Evolutionary conservation across 495 filamentous ascomycete genomes (phyloP), one percentile per base, ranked within the genome.

Genomic region (Articulospora tetracladia): DNA sequence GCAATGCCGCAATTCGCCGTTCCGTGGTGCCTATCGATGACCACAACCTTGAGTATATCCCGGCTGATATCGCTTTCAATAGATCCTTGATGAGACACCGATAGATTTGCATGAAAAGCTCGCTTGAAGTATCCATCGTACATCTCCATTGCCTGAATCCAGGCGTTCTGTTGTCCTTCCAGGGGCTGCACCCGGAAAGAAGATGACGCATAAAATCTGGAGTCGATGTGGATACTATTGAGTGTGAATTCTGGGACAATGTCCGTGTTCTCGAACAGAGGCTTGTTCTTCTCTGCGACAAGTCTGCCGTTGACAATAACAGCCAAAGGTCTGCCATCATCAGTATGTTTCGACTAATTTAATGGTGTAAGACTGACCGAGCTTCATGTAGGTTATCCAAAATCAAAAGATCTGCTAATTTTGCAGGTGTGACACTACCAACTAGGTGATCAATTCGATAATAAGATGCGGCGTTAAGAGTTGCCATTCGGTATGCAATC

Each of bases 121-220:
- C 53, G 53, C 24, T 56, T 56, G 53, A 56, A 56, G 44, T 56
- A 56, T 30, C 53, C 53, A 26, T 56, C 53, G 22, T 56, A 56
- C 53, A 56, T 56, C 25, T 56, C 53, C 53, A 56, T 56, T 2
- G 30, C 53, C 32, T 56, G 53, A 13, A 56, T 44, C 53, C 53
- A 56, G 12, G n/a, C 24, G 6, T 39, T 13, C 2, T 25, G 3
- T 8, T 27, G 41, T 24, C 34, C 30, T 8, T 6, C 20, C 11
- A 6, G 6, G 15, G 53, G 26, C 22, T 22, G 12, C n/a, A 56
- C 53, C 2, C 13, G 3, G 53, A 41, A 56, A 15, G 30, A 22
- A 11, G 28, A 39, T 24, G 53, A 13, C 28, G 15, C 3, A 13
- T 36, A 27, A 32, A 56, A 56, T 4, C 3, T 20, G 8, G 53